These are phyloP conservation scores for Lobosporangium transversale DNA, from an alignment of 192 early-diverging fungal genomes.

Conservation along the genomic window DNA sequence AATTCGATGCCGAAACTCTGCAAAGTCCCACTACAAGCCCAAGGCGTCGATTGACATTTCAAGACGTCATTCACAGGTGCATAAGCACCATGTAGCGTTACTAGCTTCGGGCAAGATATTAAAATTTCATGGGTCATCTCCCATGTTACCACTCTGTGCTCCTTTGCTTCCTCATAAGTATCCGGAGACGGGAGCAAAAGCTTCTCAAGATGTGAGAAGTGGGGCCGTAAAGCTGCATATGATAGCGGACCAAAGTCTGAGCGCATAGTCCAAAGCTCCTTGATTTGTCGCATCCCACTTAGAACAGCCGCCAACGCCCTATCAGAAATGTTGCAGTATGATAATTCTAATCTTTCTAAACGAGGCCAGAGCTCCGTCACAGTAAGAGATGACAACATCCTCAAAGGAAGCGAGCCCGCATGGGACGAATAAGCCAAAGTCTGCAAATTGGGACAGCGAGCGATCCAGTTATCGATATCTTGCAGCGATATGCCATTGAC, in stretches of 20 bases:
- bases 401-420: not conserved
- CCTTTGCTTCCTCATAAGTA: not conserved
- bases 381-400: not conserved
- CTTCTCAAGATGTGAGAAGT: not conserved
- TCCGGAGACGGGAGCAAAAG: not conserved
- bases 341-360: not conserved
- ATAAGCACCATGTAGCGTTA: not conserved
- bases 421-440: not conserved
- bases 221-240: not conserved
- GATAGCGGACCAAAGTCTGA: not conserved
- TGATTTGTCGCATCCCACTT: not conserved
- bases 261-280: not conserved
- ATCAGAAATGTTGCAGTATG: not conserved
- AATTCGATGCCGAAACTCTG: not conserved
- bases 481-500: not conserved
- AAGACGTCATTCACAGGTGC: not conserved
- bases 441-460: not conserved
- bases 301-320: not conserved
- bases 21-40: not conserved
- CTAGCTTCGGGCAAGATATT: not conserved
- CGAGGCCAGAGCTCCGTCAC: not conserved
- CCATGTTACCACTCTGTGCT: not conserved
- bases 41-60: not conserved
- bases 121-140: not conserved
- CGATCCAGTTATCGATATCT: not conserved